These are phyloP conservation scores for Tieghemostelium lacteum DNA, from an alignment of 78 protist genomes.

Conservation along the genomic window DNA sequence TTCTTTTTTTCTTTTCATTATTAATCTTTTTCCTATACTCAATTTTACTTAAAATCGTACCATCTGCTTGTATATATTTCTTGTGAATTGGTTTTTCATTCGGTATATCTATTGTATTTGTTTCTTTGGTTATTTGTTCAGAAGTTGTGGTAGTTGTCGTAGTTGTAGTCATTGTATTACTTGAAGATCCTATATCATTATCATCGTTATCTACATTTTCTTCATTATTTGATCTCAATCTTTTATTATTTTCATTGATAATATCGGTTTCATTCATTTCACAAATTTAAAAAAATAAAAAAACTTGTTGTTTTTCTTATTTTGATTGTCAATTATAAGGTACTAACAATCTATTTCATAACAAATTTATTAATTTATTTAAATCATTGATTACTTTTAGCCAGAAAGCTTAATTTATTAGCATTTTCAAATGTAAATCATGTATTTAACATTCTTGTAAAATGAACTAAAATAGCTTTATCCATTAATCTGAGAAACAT, in stretches of 20 bases:
- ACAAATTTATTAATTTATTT: too few relatives aligned
- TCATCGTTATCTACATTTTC: background rate
- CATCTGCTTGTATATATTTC: slow-evolving; percentile 35
- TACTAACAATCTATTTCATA: too few relatives aligned
- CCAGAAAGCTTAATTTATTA: too few relatives aligned
- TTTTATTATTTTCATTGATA: slow-evolving; percentile 1
- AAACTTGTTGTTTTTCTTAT: too few relatives aligned
- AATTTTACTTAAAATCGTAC: slow-evolving; percentile 3
- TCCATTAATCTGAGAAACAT: too few relatives aligned
- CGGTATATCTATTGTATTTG: background rate
- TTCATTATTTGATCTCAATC: background rate
- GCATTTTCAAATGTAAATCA: too few relatives aligned
- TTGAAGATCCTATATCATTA: background rate
- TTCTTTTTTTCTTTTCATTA: slow-evolving; percentile 13
- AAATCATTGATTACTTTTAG: too few relatives aligned
- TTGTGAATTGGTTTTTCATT: background rate
- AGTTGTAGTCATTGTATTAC: background rate
- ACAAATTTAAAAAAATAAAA: too few relatives aligned
- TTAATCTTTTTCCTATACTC: slow-evolving; percentile 17
- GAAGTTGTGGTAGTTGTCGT: background rate
- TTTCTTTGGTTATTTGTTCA: background rate
- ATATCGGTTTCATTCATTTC: background rate
- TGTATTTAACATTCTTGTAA: too few relatives aligned
- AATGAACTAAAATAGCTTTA: too few relatives aligned
- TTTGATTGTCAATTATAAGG: too few relatives aligned